Conservation (phyloP, 495 filamentous ascomycete species). For the Rostrohypoxylon terebratum region DNA sequence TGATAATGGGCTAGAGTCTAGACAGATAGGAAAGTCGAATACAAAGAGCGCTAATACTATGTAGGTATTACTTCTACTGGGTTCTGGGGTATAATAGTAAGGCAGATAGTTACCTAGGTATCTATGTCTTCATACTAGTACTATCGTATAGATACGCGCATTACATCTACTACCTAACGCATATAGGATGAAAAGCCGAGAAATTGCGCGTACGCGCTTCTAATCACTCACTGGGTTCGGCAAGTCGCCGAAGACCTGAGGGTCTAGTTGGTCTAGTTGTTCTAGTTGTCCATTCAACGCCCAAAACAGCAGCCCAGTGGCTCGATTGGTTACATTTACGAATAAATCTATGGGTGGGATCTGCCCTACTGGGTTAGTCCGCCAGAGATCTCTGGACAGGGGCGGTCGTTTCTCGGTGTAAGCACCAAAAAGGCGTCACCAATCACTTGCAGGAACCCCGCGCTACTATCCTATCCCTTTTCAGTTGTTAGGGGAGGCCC, state of each 20-base stretch:
- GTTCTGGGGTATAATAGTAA: background rate
- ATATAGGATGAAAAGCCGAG: constrained; percentile 1
- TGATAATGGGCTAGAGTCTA: background rate
- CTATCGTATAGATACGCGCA: too few relatives aligned
- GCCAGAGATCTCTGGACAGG: background rate
- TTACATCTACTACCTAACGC: constrained; percentile 1
- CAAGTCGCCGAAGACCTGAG: background rate
- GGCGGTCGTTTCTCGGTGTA: constrained; percentile 7
- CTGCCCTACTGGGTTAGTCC: background rate
- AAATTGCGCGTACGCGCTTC: background rate
- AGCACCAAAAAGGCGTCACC: background rate
- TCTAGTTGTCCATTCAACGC: background rate
- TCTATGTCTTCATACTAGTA: too few relatives aligned
- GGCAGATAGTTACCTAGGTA: background rate
- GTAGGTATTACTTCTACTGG: background rate
- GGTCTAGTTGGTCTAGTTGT: too few relatives aligned
- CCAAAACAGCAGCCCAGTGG: background rate
- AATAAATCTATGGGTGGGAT: background rate
- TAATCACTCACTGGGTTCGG: background rate
- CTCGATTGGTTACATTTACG: constrained; percentile 1
- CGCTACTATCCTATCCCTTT: background rate
- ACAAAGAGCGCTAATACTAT: background rate
- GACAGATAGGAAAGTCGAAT: background rate
- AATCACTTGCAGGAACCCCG: constrained; percentile 6
- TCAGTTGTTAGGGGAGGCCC: background rate